Evolutionary conservation across 257 asterid genomes (phyloP).

Genomic region (Rhazya stricta): DNA sequence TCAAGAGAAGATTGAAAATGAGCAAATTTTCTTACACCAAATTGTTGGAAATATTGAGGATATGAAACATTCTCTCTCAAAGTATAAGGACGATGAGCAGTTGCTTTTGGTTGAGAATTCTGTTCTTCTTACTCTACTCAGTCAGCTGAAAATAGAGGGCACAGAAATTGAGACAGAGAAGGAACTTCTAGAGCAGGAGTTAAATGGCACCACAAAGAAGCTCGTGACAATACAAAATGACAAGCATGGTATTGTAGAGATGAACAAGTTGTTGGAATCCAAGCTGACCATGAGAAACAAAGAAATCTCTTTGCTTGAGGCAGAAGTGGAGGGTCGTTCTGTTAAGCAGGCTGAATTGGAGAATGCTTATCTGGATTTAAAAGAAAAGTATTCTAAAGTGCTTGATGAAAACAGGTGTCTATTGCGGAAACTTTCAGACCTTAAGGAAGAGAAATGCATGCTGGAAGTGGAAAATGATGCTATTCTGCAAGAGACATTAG

Average conservation of each 20-base stretch:
- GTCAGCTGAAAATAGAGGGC: conserved; percentile 70
- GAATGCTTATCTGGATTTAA: conserved; percentile 41
- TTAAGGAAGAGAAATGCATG: conserved; percentile 50
- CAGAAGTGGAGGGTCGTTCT: conserved; percentile 43
- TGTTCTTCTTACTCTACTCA: conserved; percentile 58
- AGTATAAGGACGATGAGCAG: conserved; percentile 63
- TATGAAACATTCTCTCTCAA: conserved; percentile 44
- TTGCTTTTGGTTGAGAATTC: conserved; percentile 68
- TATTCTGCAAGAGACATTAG: conserved; percentile 47
- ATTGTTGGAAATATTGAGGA: conserved; percentile 51
- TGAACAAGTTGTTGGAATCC: conserved; percentile 46
- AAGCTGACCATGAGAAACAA: conserved; percentile 36
- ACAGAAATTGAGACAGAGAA: conserved; percentile 57
- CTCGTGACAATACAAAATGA: conserved; percentile 45
- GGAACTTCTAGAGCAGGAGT: conserved; percentile 47
- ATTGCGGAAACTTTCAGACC: conserved; percentile 44
- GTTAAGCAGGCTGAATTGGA: conserved; percentile 45
- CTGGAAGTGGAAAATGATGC: conserved; percentile 50
- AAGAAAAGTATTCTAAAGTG: conserved; percentile 36
- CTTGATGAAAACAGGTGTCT: conserved; percentile 53
- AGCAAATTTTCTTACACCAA: conserved; percentile 40
- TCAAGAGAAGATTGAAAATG: conserved; percentile 50
- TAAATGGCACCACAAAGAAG: conserved; percentile 40
- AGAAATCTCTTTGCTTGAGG: conserved; percentile 39
- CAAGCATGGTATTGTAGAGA: conserved; percentile 48